These are phyloP conservation scores for Penicillium brasilianum DNA, from an alignment of 2,329 filamentous ascomycete genomes.

Conservation along the genomic window DNA sequence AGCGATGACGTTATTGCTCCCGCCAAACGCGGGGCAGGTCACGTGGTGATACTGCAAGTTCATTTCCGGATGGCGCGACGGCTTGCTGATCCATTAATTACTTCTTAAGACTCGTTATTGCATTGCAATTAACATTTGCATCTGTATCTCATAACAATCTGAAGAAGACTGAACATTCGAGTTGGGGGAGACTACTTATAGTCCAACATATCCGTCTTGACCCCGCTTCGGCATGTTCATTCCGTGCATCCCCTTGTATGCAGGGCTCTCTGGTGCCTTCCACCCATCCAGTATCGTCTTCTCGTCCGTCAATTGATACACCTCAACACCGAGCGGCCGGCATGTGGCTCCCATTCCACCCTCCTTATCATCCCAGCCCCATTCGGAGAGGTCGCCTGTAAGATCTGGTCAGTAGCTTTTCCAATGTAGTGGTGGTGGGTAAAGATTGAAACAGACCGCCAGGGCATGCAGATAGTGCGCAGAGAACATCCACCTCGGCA, in stretches of 20 bases:
- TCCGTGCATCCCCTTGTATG: slow-evolving; percentile 70
- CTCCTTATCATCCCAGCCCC: slow-evolving; percentile 72
- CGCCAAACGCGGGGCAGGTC: slow-evolving; percentile 26
- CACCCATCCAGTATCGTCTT: slow-evolving; percentile 62
- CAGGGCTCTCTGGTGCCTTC: slow-evolving; percentile 64
- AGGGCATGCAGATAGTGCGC: slow-evolving; percentile 71
- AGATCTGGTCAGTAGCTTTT: slow-evolving; percentile 23
- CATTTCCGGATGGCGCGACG: not conserved
- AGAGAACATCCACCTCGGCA: slow-evolving; percentile 76
- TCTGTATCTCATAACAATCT: not conserved
- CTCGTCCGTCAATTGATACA: slow-evolving; percentile 66
- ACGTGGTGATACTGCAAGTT: slow-evolving; percentile 22
- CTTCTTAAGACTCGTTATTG: not conserved
- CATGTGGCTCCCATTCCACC: slow-evolving; percentile 69
- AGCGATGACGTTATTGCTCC: slow-evolving; percentile 24
- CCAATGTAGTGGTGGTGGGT: not conserved
- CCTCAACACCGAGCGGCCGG: slow-evolving; percentile 75
- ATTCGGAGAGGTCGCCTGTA: slow-evolving; percentile 72
- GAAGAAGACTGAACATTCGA: not conserved
- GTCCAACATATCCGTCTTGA: slow-evolving; percentile 35
- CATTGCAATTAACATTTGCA: not conserved
- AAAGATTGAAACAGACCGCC: slow-evolving; percentile 55
- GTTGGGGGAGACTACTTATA: slow-evolving; percentile 23
- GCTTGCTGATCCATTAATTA: not conserved
- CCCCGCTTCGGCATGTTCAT: slow-evolving; percentile 56